Conservation (phyloP, 2,329 filamentous ascomycete species). For the Epichloe uncinata region DNA sequence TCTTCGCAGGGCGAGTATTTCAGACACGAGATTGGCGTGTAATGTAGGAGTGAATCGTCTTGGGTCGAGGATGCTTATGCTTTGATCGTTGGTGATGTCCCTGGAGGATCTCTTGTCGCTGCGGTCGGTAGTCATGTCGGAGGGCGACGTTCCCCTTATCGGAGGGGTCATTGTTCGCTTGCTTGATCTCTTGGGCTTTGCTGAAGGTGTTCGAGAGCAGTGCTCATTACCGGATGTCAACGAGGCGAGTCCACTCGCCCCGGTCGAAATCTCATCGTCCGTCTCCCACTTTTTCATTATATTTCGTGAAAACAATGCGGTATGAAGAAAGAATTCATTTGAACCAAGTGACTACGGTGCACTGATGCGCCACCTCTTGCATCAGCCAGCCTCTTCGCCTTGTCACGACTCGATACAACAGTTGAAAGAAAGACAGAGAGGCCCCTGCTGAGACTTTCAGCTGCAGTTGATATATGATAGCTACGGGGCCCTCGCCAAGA, state of each 20-base stretch:
- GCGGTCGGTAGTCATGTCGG: conserved; percentile 29
- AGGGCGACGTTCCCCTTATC: conserved; percentile 43
- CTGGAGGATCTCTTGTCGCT: conserved; percentile 36
- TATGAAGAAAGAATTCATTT: not conserved
- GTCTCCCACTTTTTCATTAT: conserved; percentile 47
- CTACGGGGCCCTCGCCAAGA: conserved; percentile 1
- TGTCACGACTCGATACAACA: not conserved
- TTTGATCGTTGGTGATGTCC: conserved; percentile 53
- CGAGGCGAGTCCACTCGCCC: conserved; percentile 38
- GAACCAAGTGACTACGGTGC: not conserved
- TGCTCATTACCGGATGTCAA: conserved; percentile 54
- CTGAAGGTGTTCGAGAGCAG: conserved; percentile 60
- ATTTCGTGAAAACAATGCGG: not conserved
- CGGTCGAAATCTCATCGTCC: conserved; percentile 44
- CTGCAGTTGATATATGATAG: conserved; percentile 9
- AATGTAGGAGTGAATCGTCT: conserved; percentile 88
- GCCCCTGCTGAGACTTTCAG: not conserved
- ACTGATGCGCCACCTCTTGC: not conserved
- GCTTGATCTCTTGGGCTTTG: conserved; percentile 45
- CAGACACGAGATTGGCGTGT: conserved; percentile 86
- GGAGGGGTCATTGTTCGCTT: conserved; percentile 52
- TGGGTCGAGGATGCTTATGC: conserved; percentile 66
- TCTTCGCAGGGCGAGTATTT: conserved; percentile 75
- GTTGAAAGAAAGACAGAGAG: conserved; percentile 7
- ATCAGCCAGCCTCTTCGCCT: not conserved